A percentile compares a stretch with the other conserved stretches of the same genome.
phyloP scores from a whole-genome alignment of 805 yeast genomes.

The Saitoella complicata region DNA sequence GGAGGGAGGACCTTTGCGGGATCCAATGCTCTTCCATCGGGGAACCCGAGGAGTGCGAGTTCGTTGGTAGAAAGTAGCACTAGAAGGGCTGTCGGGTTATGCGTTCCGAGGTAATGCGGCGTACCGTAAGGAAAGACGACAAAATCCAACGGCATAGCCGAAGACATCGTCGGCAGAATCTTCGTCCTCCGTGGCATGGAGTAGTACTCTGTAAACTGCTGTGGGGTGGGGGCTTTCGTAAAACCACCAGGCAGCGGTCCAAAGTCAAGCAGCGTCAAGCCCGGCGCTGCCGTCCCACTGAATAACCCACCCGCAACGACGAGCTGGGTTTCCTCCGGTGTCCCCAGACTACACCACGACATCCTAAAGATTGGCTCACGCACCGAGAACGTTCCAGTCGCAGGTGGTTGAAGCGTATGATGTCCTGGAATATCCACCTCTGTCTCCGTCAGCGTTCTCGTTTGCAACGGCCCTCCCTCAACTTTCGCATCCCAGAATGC shows the following conservation, averaged over 20 bases:
- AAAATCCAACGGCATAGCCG: slow-evolving; percentile 29
- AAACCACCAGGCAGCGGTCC: slow-evolving; percentile 50
- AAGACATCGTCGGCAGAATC: slow-evolving; percentile 37
- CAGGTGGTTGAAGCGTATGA: background rate
- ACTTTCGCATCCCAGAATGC: slow-evolving; percentile 86
- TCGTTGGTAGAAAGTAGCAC: slow-evolving; percentile 48
- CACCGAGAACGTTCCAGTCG: slow-evolving; percentile 1
- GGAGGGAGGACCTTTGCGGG: slow-evolving; percentile 61
- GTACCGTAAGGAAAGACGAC: slow-evolving; percentile 41
- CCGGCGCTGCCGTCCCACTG: slow-evolving; percentile 24
- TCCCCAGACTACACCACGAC: slow-evolving; percentile 63
- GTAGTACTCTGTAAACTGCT: slow-evolving; percentile 23
- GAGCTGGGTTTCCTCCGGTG: slow-evolving; percentile 66
- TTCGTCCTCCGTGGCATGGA: slow-evolving; percentile 40
- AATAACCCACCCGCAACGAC: slow-evolving; percentile 55
- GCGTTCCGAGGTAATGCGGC: slow-evolving; percentile 69
- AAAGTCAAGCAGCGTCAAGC: slow-evolving; percentile 47
- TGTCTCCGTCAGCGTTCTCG: slow-evolving; percentile 53
- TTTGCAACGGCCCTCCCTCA: slow-evolving; percentile 49
- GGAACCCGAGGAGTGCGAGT: slow-evolving; percentile 32
- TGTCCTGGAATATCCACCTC: slow-evolving; percentile 39
- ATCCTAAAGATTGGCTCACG: slow-evolving; percentile 31
- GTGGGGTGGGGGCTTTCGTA: no score
- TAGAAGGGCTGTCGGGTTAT: slow-evolving; percentile 53
- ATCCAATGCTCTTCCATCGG: slow-evolving; percentile 36